Evolutionary conservation across 179 eudicot genomes (phyloP).

Genomic region (Carnegiea gigantea): DNA sequence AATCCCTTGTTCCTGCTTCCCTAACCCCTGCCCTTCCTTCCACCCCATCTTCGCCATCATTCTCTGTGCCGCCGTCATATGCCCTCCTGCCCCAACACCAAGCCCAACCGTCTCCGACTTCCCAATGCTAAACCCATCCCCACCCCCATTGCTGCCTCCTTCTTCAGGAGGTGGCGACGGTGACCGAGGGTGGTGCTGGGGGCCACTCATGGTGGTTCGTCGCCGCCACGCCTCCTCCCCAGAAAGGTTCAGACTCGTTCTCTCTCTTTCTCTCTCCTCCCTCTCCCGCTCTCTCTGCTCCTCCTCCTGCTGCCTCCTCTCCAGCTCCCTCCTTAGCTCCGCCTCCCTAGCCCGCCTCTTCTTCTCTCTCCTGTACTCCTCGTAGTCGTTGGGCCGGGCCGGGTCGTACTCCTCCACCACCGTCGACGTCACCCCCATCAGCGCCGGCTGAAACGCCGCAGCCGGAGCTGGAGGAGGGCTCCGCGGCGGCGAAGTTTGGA

Average conservation of each 20-base stretch:
- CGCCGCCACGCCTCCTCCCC: conserved; percentile 97
- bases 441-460: conserved; percentile 47
- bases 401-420: conserved; percentile 89
- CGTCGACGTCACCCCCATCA: conserved; percentile 65
- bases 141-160: conserved; percentile 17
- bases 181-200: conserved; percentile 28
- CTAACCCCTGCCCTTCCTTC: conserved; percentile 93
- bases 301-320: conserved; percentile 53
- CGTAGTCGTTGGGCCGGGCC: conserved; percentile 80
- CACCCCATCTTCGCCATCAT: conserved; percentile 99
- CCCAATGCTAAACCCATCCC: conserved; percentile 70
- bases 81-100: conserved; percentile 93
- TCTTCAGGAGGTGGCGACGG: conserved; percentile 40
- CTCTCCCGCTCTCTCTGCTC: conserved; percentile 45
- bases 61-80: conserved; percentile 92
- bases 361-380: conserved; percentile 72
- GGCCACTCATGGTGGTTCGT: conserved; percentile 70
- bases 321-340: conserved; percentile 55
- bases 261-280: conserved; percentile 35
- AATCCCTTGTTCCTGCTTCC: conserved; percentile 93
- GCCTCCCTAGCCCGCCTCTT: conserved; percentile 59
- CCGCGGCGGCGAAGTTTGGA: conserved; percentile 3
- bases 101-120: conserved; percentile 82
- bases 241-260: conserved; percentile 46
- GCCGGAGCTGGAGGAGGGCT: conserved; percentile 15